Percentiles rank a stretch among this genome's conserved stretches.
These are phyloP conservation scores for Colletotrichum musicola DNA, from an alignment of 2,329 filamentous ascomycete species.

Conservation along the genomic window DNA sequence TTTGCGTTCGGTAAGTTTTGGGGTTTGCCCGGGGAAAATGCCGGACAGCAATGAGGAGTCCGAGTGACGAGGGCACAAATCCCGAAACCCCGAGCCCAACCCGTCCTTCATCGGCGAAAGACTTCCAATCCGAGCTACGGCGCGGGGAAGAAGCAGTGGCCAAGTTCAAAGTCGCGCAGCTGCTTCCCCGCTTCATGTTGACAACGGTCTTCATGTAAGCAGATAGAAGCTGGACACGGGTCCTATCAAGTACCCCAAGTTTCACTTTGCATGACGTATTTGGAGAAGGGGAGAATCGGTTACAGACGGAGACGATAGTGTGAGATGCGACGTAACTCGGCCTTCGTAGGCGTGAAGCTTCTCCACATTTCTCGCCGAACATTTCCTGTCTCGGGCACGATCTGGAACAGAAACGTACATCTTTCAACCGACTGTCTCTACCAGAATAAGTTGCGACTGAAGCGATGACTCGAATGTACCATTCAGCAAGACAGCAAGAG, in stretches of 20 bases:
- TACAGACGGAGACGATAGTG: neutral
- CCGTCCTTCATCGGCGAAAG: constrained; percentile 10
- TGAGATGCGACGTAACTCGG: neutral
- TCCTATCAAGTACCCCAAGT: constrained; percentile 5
- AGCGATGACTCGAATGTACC: constrained; percentile 40
- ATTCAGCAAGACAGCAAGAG: neutral
- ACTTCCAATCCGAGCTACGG: constrained; percentile 4
- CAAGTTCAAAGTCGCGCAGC: neutral
- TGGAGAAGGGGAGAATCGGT: constrained; percentile 19
- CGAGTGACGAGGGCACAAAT: constrained; percentile 3
- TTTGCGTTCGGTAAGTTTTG: constrained; percentile 3
- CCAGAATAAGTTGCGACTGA: constrained; percentile 27
- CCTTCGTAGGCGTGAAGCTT: neutral
- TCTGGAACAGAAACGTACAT: neutral
- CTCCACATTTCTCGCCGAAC: constrained; percentile 18
- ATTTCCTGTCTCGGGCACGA: constrained; percentile 6
- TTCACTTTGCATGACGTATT: constrained; percentile 21
- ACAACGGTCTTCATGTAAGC: neutral
- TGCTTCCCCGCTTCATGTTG: neutral
- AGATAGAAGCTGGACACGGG: neutral
- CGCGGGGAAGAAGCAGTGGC: constrained; percentile 12
- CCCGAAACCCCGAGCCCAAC: constrained; percentile 29
- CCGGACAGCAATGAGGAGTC: neutral
- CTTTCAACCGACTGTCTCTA: neutral
- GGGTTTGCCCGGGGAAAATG: neutral